phyloP scores from a whole-genome alignment of 169 alveolate genomes.

The Sarcocystis neurona region DNA sequence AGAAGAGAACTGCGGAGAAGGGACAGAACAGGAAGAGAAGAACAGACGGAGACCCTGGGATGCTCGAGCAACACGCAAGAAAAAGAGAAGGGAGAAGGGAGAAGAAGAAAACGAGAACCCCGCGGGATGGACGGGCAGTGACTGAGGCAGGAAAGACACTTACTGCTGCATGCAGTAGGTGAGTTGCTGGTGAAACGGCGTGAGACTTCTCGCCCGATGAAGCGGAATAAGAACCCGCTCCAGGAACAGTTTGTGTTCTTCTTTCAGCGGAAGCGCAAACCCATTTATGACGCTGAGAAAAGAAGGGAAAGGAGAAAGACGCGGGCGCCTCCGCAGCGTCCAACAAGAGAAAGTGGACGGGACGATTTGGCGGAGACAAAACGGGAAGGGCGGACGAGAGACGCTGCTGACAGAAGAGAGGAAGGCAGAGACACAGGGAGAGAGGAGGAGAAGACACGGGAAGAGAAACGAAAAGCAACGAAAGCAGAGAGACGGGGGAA shows the following conservation, averaged over 20 bases:
- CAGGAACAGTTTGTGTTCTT: conserved; percentile 95
- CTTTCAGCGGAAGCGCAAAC: conserved; percentile 97
- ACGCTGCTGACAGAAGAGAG: neutral
- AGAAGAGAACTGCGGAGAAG: no score
- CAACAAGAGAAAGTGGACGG: neutral
- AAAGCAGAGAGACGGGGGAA: neutral
- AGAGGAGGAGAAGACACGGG: neutral
- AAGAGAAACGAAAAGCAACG: neutral
- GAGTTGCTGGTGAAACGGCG: conserved; percentile 92
- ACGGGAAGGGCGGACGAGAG: no score
- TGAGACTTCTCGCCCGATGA: conserved; percentile 93
- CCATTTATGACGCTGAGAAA: conserved; percentile 90
- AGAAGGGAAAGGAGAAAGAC: neutral
- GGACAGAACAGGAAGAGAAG: no score
- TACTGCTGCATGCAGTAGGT: conserved; percentile 93
- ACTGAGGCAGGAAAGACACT: neutral
- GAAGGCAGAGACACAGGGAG: neutral
- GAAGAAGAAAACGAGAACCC: no score
- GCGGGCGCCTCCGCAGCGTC: neutral
- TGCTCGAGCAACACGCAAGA: no score
- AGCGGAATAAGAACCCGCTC: conserved; percentile 94
- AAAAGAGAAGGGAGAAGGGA: no score
- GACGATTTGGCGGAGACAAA: no score
- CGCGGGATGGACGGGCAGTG: no score
- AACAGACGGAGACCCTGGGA: no score